These are phyloP conservation scores for Pittosporum tobira DNA, from an alignment of 129 eudicot species.

Conservation along the genomic window DNA sequence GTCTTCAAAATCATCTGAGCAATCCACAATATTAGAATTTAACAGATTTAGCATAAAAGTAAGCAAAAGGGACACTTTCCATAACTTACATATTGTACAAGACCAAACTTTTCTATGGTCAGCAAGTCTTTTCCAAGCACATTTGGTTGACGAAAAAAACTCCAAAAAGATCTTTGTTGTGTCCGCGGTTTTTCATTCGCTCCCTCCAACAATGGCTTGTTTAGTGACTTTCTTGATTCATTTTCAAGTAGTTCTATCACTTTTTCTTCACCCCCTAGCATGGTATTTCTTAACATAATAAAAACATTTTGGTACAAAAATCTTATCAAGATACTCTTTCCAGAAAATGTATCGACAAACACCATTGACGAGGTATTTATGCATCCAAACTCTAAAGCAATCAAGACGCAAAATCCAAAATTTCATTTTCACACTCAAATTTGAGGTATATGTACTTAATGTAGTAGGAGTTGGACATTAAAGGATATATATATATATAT, in stretches of 20 bases:
- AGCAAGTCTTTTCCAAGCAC: slow-evolving; percentile 65
- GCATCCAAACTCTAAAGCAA: neutral
- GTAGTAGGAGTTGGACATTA: no score
- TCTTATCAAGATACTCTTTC: neutral
- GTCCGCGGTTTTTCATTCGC: slow-evolving; percentile 23
- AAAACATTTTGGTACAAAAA: slow-evolving; percentile 7
- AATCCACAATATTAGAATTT: slow-evolving; percentile 10
- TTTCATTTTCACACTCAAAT: neutral
- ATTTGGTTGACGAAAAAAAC: slow-evolving; percentile 55
- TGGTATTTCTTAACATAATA: neutral
- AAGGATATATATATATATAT: neutral
- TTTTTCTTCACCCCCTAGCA: slow-evolving; percentile 65
- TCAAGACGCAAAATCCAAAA: neutral
- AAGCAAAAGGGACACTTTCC: neutral
- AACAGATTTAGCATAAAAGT: neutral
- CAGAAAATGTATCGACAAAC: neutral
- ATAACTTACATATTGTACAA: slow-evolving; percentile 81
- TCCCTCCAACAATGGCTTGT: slow-evolving; percentile 58
- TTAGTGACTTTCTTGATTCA: slow-evolving; percentile 46
- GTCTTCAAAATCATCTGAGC: slow-evolving; percentile 93
- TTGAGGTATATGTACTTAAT: neutral
- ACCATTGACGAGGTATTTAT: neutral
- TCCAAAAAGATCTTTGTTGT: slow-evolving; percentile 28
- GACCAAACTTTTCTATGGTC: slow-evolving; percentile 75
- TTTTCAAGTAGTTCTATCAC: slow-evolving; percentile 70